Base-by-base conservation (phyloP, 2,329 filamentous ascomycete species). In the Coniochaeta ligniaria region DNA sequence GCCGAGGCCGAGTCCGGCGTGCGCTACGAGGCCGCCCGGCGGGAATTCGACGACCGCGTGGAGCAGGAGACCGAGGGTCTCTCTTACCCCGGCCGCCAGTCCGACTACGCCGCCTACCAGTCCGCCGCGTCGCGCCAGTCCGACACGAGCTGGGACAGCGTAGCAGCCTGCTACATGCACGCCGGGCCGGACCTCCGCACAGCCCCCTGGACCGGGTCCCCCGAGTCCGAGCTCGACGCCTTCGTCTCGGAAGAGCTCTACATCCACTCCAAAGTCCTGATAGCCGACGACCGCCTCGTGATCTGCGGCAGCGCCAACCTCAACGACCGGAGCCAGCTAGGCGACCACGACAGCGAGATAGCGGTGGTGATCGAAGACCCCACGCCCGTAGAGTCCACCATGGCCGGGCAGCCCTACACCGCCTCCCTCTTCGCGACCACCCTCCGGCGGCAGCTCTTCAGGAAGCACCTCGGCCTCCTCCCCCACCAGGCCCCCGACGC, bases 391-490 rank as follows among this genome's bases (percentile, higher is more conserved):
- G 83, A 89, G 16, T 88, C 86, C 20, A 76, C 74, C 62, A 96
- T 96, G 90, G 82, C 88, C 64, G 90, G 91, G 3, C 77, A 80
- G 24, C 85, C 85, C 0, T 96, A 83, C 77, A 82, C 80, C 35
- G 94, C 91, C 8, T 87, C 87, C 9, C 82, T 83, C 60, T 93
- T 94, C 69, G 92, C 92, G 1, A 79, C 91, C 6, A 91, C 88
- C 1, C 86, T 97, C 12, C 89, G 94, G 24, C 85, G 93, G 38
- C 86, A 92, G 71, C 84, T 97, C 64, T 96, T 91, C 85, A 86
- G 93, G 66, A 96, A 97, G 77, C 94, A 97, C 71, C 83, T 97
- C 1, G 94, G 94, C 50, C 81, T 96, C 9, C 80, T 96, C 11
- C 87, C 88, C 0, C 80, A 91, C 9, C 91, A 96, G 72, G 78